These are phyloP conservation scores for Wickerhamomyces bovis DNA, from an alignment of 805 yeast genomes.

Conservation along the genomic window DNA sequence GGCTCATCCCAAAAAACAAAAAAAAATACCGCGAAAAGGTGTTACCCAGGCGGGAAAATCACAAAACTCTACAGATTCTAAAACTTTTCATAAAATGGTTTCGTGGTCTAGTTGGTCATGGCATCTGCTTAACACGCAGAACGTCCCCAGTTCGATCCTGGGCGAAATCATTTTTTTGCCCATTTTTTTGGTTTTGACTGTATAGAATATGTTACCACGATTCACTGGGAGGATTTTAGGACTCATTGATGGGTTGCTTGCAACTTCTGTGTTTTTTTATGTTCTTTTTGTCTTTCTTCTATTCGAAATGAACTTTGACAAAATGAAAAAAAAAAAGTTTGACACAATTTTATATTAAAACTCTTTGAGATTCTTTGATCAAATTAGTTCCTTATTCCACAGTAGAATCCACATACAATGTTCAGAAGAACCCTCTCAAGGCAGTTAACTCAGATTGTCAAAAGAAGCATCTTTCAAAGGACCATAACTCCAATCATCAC, in stretches of 20 bases:
- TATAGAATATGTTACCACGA: no score
- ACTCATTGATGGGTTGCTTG: no score
- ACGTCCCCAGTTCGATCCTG: conserved; percentile 99
- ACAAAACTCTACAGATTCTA: neutral
- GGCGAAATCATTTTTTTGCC: conserved; percentile 73
- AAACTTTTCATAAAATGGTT: conserved; percentile 39
- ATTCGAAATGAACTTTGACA: neutral
- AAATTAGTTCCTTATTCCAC: no score
- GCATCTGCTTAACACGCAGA: conserved; percentile 99
- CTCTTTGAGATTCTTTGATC: no score
- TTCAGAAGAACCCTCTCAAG: neutral
- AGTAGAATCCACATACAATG: neutral
- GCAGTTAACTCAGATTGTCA: neutral
- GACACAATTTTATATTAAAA: neutral
- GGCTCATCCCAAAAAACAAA: no score
- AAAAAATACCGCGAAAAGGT: no score
- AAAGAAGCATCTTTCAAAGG: neutral
- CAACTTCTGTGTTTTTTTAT: no score
- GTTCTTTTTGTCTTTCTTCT: neutral
- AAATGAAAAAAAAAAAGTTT: neutral
- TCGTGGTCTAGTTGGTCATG: conserved; percentile 99
- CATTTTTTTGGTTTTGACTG: no score
- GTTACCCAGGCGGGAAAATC: neutral
- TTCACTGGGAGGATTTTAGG: no score
- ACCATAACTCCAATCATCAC: neutral